Evolutionary conservation across 331 rosid genomes (phyloP).

Genomic region (Phaseolus coccineus): DNA sequence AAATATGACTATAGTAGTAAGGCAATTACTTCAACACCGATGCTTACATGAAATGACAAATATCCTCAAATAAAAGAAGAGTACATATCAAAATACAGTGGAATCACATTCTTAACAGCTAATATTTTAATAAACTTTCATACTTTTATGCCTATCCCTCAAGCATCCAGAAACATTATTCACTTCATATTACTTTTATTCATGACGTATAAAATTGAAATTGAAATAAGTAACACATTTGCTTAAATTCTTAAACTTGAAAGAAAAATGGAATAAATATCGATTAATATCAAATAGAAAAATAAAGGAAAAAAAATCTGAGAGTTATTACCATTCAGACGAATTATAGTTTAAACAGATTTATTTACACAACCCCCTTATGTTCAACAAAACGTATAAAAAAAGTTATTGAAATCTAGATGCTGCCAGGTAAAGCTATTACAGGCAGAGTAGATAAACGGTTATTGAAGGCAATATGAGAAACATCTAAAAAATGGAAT

Average conservation of each 20-base stretch:
- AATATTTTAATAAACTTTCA: not conserved
- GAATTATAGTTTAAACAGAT: not conserved
- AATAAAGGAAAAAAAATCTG: not conserved
- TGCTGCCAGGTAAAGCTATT: not conserved
- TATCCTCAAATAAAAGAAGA: too few species aligned
- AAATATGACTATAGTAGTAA: not conserved
- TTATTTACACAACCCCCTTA: not conserved
- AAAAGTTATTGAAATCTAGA: not conserved
- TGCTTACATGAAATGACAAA: too few species aligned
- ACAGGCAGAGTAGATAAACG: not conserved
- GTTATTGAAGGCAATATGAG: conserved; percentile 12
- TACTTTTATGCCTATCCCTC: too few species aligned
- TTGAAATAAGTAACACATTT: not conserved
- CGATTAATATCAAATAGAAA: too few species aligned
- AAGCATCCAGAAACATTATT: not conserved
- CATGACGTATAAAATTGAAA: not conserved
- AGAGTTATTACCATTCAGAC: not conserved
- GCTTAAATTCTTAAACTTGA: not conserved
- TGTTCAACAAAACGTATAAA: conserved; percentile 2
- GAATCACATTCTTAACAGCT: not conserved
- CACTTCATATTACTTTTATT: not conserved
- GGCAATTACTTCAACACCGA: too few species aligned
- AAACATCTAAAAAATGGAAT: conserved; percentile 8
- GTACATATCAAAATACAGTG: too few species aligned
- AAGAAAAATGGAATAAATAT: not conserved